phyloP scores from a whole-genome alignment of 2,329 filamentous ascomycete species.

The Talaromyces islandicus region DNA sequence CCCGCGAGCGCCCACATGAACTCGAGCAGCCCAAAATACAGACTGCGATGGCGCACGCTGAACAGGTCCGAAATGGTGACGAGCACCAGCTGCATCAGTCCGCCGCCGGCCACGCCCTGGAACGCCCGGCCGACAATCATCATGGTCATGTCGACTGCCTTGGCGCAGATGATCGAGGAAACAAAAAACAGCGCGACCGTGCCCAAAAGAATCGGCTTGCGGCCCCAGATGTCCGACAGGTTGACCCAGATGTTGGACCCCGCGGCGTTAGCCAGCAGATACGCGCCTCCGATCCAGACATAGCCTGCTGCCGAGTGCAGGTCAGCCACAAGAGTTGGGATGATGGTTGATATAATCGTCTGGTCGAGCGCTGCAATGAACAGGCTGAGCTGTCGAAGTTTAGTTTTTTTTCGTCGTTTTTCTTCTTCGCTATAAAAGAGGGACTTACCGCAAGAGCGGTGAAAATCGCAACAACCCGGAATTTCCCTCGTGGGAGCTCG shows the following conservation, averaged over 20 bases:
- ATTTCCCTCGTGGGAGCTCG: neutral
- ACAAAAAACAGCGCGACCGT: slow-evolving; percentile 46
- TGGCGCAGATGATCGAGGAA: slow-evolving; percentile 46
- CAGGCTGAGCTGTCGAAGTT: slow-evolving; percentile 18
- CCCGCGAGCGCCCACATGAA: slow-evolving; percentile 52
- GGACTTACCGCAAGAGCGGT: slow-evolving; percentile 5
- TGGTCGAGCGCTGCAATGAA: slow-evolving; percentile 34
- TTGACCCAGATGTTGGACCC: slow-evolving; percentile 66
- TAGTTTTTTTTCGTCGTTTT: neutral
- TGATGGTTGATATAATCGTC: slow-evolving; percentile 57
- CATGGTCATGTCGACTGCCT: slow-evolving; percentile 43
- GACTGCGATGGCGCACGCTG: slow-evolving; percentile 41
- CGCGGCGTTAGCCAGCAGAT: slow-evolving; percentile 63
- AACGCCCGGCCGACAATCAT: slow-evolving; percentile 49
- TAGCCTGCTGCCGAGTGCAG: slow-evolving; percentile 65
- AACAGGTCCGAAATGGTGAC: slow-evolving; percentile 54
- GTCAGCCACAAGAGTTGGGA: slow-evolving; percentile 55
- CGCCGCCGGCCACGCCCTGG: slow-evolving; percentile 51
- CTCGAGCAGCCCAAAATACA: slow-evolving; percentile 48
- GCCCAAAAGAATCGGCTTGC: slow-evolving; percentile 48
- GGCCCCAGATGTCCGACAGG: slow-evolving; percentile 53
- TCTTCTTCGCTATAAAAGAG: no score
- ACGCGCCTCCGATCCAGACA: slow-evolving; percentile 71
- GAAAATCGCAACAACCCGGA: slow-evolving; percentile 5
- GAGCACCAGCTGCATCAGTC: slow-evolving; percentile 47